A percentile compares a stretch with the other conserved stretches of the same genome.
These are phyloP conservation scores for Collariella sp. DNA, from an alignment of 495 filamentous ascomycete species.

Conservation along the genomic window DNA sequence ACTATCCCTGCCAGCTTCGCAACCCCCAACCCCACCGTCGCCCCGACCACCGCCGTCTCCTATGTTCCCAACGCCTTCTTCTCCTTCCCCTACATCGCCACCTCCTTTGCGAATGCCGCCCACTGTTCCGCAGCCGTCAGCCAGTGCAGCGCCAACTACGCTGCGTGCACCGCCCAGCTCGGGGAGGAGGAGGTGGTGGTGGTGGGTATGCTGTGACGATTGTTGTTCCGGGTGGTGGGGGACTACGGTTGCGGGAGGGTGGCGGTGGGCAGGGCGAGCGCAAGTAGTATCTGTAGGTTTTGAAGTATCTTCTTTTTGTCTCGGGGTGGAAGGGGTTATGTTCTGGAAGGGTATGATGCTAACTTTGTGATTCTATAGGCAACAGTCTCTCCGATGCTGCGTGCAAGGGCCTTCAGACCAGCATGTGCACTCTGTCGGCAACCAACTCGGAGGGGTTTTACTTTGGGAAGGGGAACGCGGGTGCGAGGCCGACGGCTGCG, in stretches of 20 bases:
- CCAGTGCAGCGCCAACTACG: slow-evolving; percentile 56
- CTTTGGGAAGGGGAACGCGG: slow-evolving; percentile 22
- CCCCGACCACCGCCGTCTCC: slow-evolving; percentile 33
- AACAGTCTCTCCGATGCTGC: slow-evolving; percentile 25
- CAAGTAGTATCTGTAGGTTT: slow-evolving; percentile 51
- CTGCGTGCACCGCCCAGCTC: slow-evolving; percentile 52
- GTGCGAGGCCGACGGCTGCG: slow-evolving; percentile 18
- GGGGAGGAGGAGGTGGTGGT: slow-evolving; percentile 41
- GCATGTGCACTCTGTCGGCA: slow-evolving; percentile 24
- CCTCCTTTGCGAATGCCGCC: slow-evolving; percentile 53
- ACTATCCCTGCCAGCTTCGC: slow-evolving; percentile 40
- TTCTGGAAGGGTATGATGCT: neutral
- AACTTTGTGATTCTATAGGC: slow-evolving; percentile 7
- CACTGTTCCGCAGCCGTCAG: slow-evolving; percentile 58
- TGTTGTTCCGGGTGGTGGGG: slow-evolving; percentile 48
- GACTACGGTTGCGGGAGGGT: slow-evolving; percentile 38
- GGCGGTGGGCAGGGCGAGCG: slow-evolving; percentile 36
- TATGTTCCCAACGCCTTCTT: slow-evolving; percentile 50
- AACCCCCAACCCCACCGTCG: slow-evolving; percentile 32
- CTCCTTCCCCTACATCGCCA: slow-evolving; percentile 59
- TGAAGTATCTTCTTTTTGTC: neutral
- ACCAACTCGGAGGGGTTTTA: slow-evolving; percentile 20
- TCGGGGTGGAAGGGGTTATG: neutral
- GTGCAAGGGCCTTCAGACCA: slow-evolving; percentile 18
- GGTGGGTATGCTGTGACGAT: slow-evolving; percentile 55